Evolutionary conservation across 1,284 basidiomycete species (phyloP), one percentile per base, ranked within the genome.

Genomic region (Ustilago sp.): DNA sequence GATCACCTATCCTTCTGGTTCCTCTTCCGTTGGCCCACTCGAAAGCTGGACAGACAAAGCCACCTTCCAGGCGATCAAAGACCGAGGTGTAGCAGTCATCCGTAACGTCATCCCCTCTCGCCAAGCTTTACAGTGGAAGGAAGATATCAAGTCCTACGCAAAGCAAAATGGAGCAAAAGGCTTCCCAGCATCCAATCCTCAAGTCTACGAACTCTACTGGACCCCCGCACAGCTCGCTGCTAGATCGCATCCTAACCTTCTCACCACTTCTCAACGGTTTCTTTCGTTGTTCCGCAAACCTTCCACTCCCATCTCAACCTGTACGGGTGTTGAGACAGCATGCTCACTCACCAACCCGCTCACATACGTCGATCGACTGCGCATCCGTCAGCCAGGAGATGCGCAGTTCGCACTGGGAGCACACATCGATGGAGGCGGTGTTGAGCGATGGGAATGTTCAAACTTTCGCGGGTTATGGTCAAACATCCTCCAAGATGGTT

Each of bases 391-490:
- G 38, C 92, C 93, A 0, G 93, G 93, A 0, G 92, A 93, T 75
- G 86, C 88, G 8, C 88, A 88, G 54, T 94, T 93, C 89, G 88
- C 89, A 7, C 87, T 93, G 4, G 92, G 91, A 0, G 90, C 92
- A 4, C 93, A 94, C 80, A 88, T 92, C 54, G 93, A 94, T 80
- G 91, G 91, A 0, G 93, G 92, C 0, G 89, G 90, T 5, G 87
- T 93, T 34, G 92, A 94, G 85, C 87, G 92, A 0, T 94, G 93
- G 93, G 92, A 94, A 84, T 93, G 93, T 83, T 85, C 87, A 0
- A 86, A 83, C 1, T 92, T 91, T 81, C 87, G 91, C n/a, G 81
- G 77, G 1, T 90, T 90, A 28, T 93, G 90, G 85, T 51, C 75
- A 4, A 80, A 87, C 13, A 91, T 93, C 56, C 83, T 93, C 2